A percentile compares a stretch with the other conserved stretches of the same genome.
These are phyloP conservation scores for Kwoniella botswanensis DNA, from an alignment of 768 basidiomycete species.

Conservation along the genomic window DNA sequence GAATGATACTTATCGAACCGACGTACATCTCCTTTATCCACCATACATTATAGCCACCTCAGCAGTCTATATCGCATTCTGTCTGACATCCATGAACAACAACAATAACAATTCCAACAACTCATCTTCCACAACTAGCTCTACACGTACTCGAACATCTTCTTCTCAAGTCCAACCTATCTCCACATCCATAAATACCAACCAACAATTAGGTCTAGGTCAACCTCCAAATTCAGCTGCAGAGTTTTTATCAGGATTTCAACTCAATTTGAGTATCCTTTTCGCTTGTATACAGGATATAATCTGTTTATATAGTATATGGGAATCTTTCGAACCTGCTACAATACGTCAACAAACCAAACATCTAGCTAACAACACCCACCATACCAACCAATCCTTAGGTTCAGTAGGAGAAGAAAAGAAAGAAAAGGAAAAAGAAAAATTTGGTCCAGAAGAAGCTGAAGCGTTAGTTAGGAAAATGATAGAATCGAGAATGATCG, in stretches of 20 bases:
- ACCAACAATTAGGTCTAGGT: slow-evolving; percentile 29
- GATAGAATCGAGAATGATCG: slow-evolving; percentile 49
- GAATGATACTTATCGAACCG: slow-evolving; percentile 94
- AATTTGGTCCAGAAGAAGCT: slow-evolving; percentile 47
- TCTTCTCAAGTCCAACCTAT: slow-evolving; percentile 59
- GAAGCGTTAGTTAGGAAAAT: slow-evolving; percentile 46
- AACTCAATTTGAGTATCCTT: slow-evolving; percentile 80
- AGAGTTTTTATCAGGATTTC: slow-evolving; percentile 78
- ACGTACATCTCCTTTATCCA: slow-evolving; percentile 90
- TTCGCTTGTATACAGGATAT: slow-evolving; percentile 90
- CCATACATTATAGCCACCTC: slow-evolving; percentile 94
- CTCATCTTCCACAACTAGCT: slow-evolving; percentile 32
- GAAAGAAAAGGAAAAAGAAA: slow-evolving; percentile 25
- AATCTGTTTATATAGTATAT: slow-evolving; percentile 82
- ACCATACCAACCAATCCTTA: not conserved
- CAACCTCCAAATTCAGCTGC: slow-evolving; percentile 53
- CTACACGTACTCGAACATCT: slow-evolving; percentile 48
- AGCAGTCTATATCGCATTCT: slow-evolving; percentile 84
- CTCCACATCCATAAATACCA: slow-evolving; percentile 56
- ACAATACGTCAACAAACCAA: slow-evolving; percentile 18
- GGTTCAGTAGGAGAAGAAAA: not conserved
- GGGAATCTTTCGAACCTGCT: slow-evolving; percentile 73
- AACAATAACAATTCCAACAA: not conserved
- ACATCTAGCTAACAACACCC: not conserved
- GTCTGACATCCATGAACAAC: slow-evolving; percentile 66